Percentiles rank a stretch among this genome's conserved stretches.
phyloP scores from a whole-genome alignment of 768 basidiomycete species.

The Suillus clintonianus region DNA sequence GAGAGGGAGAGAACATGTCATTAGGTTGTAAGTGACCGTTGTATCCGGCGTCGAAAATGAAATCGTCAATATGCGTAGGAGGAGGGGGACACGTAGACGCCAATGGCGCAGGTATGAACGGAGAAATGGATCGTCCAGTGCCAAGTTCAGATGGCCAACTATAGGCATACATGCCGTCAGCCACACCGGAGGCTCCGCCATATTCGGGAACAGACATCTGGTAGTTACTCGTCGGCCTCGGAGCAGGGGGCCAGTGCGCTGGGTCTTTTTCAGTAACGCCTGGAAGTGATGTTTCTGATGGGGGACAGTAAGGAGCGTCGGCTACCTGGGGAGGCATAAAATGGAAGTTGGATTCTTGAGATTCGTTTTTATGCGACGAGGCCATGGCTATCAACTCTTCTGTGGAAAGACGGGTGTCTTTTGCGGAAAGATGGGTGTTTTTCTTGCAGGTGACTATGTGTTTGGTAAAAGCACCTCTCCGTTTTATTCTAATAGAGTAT shows the following conservation, averaged over 20 bases:
- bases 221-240: neutral
- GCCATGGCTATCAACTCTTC: no score
- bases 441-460: no score
- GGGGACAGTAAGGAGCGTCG: neutral
- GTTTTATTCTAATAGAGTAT: constrained; percentile 54
- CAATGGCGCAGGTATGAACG: neutral
- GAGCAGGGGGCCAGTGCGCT: neutral
- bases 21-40: neutral
- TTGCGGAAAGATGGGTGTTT: no score
- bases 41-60: neutral
- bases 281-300: no score
- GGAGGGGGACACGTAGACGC: neutral
- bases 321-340: constrained; percentile 6
- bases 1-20: neutral
- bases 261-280: neutral
- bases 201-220: neutral
- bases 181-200: neutral
- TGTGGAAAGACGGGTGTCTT: no score
- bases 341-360: constrained; percentile 16
- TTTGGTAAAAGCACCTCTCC: constrained; percentile 61
- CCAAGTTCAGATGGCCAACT: neutral
- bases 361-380: constrained; percentile 4
- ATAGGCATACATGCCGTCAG: neutral
- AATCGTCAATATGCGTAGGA: neutral
- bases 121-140: neutral